phyloP scores from a whole-genome alignment of 305 asterid species.

The Ilex paraguariensis region DNA sequence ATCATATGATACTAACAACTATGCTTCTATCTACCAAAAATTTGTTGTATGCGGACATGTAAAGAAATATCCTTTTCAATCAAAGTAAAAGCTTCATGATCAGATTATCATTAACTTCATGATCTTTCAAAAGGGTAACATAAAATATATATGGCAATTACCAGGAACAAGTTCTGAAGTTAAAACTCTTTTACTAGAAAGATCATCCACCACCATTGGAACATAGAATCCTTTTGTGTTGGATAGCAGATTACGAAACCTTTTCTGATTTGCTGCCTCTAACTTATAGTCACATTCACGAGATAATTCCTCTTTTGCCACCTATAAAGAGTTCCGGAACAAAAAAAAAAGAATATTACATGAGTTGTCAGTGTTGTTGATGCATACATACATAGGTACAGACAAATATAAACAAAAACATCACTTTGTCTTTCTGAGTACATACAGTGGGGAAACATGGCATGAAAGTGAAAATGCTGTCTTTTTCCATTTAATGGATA shows the following conservation, averaged over 20 bases:
- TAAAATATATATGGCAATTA: slow-evolving; percentile 26
- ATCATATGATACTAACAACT: no score
- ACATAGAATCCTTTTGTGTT: slow-evolving; percentile 64
- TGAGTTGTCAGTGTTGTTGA: no score
- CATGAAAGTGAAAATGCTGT: no score
- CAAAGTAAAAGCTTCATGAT: neutral
- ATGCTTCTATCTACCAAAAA: no score
- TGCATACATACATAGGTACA: no score
- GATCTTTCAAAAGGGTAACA: slow-evolving; percentile 1
- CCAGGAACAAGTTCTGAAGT: slow-evolving; percentile 92
- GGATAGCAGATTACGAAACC: slow-evolving; percentile 56
- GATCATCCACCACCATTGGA: slow-evolving; percentile 72
- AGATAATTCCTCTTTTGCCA: slow-evolving; percentile 93
- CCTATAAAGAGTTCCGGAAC: slow-evolving; percentile 36
- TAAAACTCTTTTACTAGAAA: slow-evolving; percentile 76
- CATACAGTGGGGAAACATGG: no score
- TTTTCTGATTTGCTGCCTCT: slow-evolving; percentile 83
- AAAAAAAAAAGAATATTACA: slow-evolving; percentile 10
- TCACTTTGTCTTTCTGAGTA: no score
- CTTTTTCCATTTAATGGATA: no score
- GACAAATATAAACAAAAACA: no score
- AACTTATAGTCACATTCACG: slow-evolving; percentile 85
- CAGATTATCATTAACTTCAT: neutral
- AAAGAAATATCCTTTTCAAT: no score
- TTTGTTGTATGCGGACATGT: no score